Conservation (phyloP, 192 early-diverging fungal genomes). For the Backusella mclennaniae region DNA sequence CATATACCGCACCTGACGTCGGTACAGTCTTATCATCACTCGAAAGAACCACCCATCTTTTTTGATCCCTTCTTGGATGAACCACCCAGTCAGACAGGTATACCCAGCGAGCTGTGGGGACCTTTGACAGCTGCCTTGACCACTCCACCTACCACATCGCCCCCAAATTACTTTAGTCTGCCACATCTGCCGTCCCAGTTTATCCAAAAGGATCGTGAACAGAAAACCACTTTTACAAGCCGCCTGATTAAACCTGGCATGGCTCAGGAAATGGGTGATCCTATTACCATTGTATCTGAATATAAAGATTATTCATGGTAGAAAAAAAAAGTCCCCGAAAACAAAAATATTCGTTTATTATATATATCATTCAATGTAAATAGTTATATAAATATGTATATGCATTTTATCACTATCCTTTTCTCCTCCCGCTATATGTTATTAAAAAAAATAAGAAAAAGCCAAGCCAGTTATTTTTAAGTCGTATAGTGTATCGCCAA, state of each 20-base stretch:
- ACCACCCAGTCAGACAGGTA: constrained; percentile 12
- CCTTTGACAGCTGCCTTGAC: constrained; percentile 17
- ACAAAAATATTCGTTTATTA: not conserved
- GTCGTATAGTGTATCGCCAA: not conserved
- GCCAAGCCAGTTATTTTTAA: not conserved
- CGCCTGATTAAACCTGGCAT: constrained; percentile 20
- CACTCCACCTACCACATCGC: constrained; percentile 18
- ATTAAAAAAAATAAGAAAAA: not conserved
- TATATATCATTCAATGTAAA: not conserved
- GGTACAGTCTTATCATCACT: constrained; percentile 21
- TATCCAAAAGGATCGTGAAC: constrained; percentile 19
- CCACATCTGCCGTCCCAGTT: constrained; percentile 26
- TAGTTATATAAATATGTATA: not conserved
- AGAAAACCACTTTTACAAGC: constrained; percentile 18
- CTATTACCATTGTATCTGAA: constrained; percentile 9
- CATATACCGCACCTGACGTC: constrained; percentile 29
- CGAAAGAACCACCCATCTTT: constrained; percentile 25
- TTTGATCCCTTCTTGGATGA: constrained; percentile 36
- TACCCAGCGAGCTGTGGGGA: constrained; percentile 15
- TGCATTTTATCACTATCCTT: not conserved
- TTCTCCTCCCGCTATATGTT: not conserved
- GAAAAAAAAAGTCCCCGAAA: not conserved
- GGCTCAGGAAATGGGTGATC: constrained; percentile 25
- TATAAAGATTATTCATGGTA: constrained; percentile 19
- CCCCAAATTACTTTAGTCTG: constrained; percentile 35